phyloP scores from a whole-genome alignment of 2,329 filamentous ascomycete species.

The Aspergillus sp. region DNA sequence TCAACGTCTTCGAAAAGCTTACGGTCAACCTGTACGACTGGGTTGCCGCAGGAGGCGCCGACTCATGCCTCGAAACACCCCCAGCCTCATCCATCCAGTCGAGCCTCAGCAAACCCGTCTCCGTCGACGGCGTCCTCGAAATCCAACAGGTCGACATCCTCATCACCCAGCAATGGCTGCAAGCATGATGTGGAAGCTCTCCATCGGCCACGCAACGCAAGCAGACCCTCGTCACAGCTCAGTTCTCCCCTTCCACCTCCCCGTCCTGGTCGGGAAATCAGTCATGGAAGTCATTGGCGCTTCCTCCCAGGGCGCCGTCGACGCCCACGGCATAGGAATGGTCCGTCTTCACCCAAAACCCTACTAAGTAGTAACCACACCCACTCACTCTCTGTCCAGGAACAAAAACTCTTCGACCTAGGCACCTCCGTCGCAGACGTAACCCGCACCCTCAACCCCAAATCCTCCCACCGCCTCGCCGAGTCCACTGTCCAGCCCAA shows the following conservation, averaged over 20 bases:
- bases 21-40: slow-evolving; percentile 30
- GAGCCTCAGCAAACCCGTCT: slow-evolving; percentile 44
- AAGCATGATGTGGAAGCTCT: slow-evolving; percentile 65
- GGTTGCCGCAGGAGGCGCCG: slow-evolving; percentile 26
- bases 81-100: slow-evolving; percentile 40
- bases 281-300: slow-evolving; percentile 58
- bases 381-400: slow-evolving; percentile 12
- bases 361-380: not conserved
- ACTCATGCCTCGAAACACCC: slow-evolving; percentile 19
- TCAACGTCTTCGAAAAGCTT: slow-evolving; percentile 32
- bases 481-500: slow-evolving; percentile 23
- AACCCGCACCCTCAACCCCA: slow-evolving; percentile 20
- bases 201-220: slow-evolving; percentile 56
- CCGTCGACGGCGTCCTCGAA: slow-evolving; percentile 49
- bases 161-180: slow-evolving; percentile 62
- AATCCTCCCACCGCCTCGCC: slow-evolving; percentile 19
- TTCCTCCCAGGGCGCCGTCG: slow-evolving; percentile 65
- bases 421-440: slow-evolving; percentile 26
- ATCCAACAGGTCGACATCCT: slow-evolving; percentile 61
- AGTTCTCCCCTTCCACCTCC: slow-evolving; percentile 55
- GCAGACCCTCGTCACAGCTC: slow-evolving; percentile 46
- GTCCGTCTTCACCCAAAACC: slow-evolving; percentile 40
- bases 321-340: slow-evolving; percentile 65
- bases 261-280: slow-evolving; percentile 55
- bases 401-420: slow-evolving; percentile 31